These are phyloP conservation scores for Bryoerythrophyllum caledonicum DNA, from an alignment of 225 moss, liverwort and hornwort species.

Conservation along the genomic window DNA sequence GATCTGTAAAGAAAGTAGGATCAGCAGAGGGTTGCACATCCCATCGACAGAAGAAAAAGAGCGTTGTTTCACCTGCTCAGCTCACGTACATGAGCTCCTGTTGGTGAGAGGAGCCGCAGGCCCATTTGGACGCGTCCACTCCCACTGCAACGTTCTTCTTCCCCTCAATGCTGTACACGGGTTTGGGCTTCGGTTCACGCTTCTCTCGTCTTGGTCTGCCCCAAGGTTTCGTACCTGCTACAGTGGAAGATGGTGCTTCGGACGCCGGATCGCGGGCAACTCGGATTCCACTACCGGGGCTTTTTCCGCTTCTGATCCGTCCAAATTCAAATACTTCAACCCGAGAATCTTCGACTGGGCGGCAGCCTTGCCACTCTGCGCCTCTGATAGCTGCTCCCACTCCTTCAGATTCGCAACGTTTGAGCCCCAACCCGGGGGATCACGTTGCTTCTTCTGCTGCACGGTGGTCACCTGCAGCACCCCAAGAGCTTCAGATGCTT, in stretches of 20 bases:
- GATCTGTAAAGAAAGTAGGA: too few species aligned
- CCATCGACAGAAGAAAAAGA: background rate
- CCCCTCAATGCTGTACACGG: constrained; percentile 47
- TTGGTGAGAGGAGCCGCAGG: constrained; percentile 83
- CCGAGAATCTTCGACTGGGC: constrained; percentile 76
- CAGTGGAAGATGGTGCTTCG: constrained; percentile 40
- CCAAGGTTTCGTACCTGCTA: constrained; percentile 6
- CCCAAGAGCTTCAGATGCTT: constrained; percentile 5
- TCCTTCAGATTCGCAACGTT: constrained; percentile 77
- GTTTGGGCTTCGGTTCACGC: constrained; percentile 39
- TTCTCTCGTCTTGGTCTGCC: constrained; percentile 41
- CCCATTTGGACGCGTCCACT: constrained; percentile 80
- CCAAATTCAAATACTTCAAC: constrained; percentile 57
- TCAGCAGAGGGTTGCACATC: background rate
- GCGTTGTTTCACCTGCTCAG: constrained; percentile 58
- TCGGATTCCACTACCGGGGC: background rate
- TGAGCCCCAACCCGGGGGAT: constrained; percentile 89
- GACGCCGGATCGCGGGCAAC: constrained; percentile 30
- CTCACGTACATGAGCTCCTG: constrained; percentile 82
- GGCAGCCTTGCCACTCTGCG: constrained; percentile 32
- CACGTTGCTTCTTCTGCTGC: constrained; percentile 40
- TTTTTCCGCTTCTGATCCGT: constrained; percentile 35
- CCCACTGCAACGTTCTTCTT: constrained; percentile 66
- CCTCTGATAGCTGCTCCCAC: constrained; percentile 77
- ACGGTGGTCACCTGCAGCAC: constrained; percentile 55